A percentile compares a stretch with the other conserved stretches of the same genome.
phyloP scores from a whole-genome alignment of 305 asterid genomes.

The Salvia sclarea region DNA sequence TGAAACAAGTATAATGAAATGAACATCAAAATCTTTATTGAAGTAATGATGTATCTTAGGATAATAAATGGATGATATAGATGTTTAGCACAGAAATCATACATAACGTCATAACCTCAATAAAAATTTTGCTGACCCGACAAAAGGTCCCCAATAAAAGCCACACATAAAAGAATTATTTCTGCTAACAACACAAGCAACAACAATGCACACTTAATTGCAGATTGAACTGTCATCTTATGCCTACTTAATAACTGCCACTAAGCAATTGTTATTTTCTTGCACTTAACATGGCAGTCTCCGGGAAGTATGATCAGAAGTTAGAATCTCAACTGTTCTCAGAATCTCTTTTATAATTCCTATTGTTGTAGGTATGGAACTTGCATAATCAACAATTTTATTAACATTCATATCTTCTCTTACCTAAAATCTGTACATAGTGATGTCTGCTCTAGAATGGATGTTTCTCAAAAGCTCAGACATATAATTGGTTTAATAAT shows the following conservation, averaged over 20 bases:
- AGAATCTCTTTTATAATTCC: constrained; percentile 15
- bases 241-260: background rate
- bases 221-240: background rate
- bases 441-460: constrained; percentile 6
- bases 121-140: background rate
- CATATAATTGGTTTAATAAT: background rate
- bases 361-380: background rate
- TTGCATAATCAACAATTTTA: background rate
- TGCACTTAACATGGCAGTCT: background rate
- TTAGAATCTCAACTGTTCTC: background rate
- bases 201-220: background rate
- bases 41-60: background rate
- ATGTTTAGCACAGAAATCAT: background rate
- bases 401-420: constrained; percentile 9
- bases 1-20: background rate
- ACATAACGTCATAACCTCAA: background rate
- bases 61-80: background rate
- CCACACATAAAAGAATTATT: background rate
- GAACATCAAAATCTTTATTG: constrained; percentile 3
- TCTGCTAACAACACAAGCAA: background rate
- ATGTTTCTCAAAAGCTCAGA: background rate
- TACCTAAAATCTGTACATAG: background rate
- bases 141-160: background rate
- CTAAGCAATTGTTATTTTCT: background rate
- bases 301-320: background rate